Evolutionary conservation across 148 eudicot genomes (phyloP).

Genomic region (Silene uniflora): DNA sequence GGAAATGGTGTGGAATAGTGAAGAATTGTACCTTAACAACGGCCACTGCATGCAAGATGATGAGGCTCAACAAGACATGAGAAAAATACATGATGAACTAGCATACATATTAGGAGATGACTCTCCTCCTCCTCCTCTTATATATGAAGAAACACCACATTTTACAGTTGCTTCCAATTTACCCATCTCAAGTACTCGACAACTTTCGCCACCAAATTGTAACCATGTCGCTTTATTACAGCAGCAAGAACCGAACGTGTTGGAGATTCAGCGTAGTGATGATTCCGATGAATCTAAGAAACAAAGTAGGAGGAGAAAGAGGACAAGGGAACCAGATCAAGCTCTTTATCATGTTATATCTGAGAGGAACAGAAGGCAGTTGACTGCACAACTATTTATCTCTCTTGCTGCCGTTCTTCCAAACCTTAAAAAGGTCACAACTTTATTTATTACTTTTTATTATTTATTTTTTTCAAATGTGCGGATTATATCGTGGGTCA

Average conservation of each 20-base stretch:
- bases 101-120: neutral
- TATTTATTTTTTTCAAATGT: no score
- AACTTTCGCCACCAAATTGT: neutral
- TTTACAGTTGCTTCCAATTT: neutral
- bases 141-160: neutral
- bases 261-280: neutral
- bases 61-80: neutral
- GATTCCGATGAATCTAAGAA: neutral
- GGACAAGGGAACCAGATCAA: constrained; percentile 11
- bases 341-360: constrained; percentile 19
- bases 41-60: neutral
- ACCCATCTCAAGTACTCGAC: neutral
- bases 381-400: constrained; percentile 7
- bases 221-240: neutral
- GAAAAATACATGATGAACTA: neutral
- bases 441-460: neutral
- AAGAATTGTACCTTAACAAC: neutral
- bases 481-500: no score
- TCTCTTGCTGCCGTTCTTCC: constrained; percentile 25
- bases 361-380: constrained; percentile 22
- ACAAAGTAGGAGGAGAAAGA: neutral
- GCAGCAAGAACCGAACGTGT: neutral
- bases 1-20: constrained; percentile 14
- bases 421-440: constrained; percentile 24
- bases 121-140: neutral